Evolutionary conservation across 2,329 filamentous ascomycete species (phyloP).

Genomic region (Arthroderma uncinatum): DNA sequence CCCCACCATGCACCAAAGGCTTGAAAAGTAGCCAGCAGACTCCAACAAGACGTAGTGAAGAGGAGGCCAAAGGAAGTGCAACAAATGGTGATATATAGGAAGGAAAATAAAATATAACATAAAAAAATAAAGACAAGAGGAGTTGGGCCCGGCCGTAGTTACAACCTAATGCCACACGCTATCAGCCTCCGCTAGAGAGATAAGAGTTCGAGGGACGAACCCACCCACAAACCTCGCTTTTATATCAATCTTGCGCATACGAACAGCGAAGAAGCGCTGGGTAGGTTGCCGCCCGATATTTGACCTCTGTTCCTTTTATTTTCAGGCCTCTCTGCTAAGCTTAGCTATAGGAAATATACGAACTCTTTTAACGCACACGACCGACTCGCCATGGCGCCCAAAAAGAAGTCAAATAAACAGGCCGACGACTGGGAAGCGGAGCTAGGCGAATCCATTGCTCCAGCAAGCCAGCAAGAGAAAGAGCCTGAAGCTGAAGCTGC

Average conservation of each 20-base stretch:
- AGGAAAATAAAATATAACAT: too few species aligned
- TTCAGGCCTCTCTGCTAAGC: background rate
- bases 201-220: conserved; percentile 2
- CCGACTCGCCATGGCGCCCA: conserved; percentile 60
- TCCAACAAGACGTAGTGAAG: too few species aligned
- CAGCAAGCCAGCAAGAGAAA: conserved; percentile 17
- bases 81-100: too few species aligned
- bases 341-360: background rate
- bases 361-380: background rate
- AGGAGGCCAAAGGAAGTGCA: too few species aligned
- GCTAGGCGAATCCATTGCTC: conserved; percentile 60
- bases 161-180: background rate
- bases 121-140: too few species aligned
- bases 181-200: background rate
- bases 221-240: background rate
- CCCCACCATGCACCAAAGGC: too few species aligned
- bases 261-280: conserved; percentile 2
- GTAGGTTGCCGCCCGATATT: background rate
- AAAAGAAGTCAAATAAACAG: conserved; percentile 79
- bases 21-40: too few species aligned
- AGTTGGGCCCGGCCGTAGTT: background rate
- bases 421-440: conserved; percentile 94
- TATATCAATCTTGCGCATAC: background rate
- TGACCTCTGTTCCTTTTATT: background rate
- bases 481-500: background rate